These are phyloP conservation scores for Dentipellis sp. DNA, from an alignment of 768 basidiomycete species.

Conservation along the genomic window DNA sequence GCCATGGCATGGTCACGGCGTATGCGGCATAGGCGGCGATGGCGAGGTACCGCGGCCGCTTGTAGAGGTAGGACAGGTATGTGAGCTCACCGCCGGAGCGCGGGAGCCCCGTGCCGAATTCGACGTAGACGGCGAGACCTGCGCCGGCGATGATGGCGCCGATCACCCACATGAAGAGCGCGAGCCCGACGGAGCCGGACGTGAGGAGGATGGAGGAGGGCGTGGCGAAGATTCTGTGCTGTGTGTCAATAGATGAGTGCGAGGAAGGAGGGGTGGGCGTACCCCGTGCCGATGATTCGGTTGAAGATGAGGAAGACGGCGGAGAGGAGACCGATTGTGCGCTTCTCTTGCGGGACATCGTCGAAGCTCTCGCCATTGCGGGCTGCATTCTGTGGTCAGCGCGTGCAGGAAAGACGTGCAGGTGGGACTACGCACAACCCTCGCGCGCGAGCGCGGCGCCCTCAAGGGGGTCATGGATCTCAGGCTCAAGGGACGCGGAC, in stretches of 20 bases:
- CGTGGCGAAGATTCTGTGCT: slow-evolving; percentile 55
- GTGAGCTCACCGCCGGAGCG: slow-evolving; percentile 70
- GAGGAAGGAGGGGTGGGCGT: slow-evolving; percentile 7
- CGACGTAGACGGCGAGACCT: slow-evolving; percentile 67
- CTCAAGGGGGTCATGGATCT: not conserved
- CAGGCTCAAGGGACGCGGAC: not conserved
- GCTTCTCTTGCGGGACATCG: slow-evolving; percentile 25
- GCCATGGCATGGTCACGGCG: slow-evolving; percentile 48
- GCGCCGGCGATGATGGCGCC: slow-evolving; percentile 55
- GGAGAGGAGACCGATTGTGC: slow-evolving; percentile 2
- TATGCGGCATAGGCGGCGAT: slow-evolving; percentile 54
- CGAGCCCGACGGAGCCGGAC: slow-evolving; percentile 62
- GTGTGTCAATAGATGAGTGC: not conserved
- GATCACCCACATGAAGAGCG: slow-evolving; percentile 61
- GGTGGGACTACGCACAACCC: not conserved
- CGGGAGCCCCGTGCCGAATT: slow-evolving; percentile 69
- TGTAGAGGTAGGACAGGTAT: slow-evolving; percentile 65
- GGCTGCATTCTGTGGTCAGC: not conserved
- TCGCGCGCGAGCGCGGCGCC: not conserved
- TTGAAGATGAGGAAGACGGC: slow-evolving; percentile 66
- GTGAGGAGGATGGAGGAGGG: slow-evolving; percentile 54
- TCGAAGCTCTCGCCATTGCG: not conserved
- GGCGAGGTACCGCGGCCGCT: slow-evolving; percentile 48
- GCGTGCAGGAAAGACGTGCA: not conserved
- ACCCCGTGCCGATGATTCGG: slow-evolving; percentile 70